A percentile compares a stretch with the other conserved stretches of the same genome.
Evolutionary conservation across 441 rosid genomes (phyloP).

Genomic region (Brassica balearica): DNA sequence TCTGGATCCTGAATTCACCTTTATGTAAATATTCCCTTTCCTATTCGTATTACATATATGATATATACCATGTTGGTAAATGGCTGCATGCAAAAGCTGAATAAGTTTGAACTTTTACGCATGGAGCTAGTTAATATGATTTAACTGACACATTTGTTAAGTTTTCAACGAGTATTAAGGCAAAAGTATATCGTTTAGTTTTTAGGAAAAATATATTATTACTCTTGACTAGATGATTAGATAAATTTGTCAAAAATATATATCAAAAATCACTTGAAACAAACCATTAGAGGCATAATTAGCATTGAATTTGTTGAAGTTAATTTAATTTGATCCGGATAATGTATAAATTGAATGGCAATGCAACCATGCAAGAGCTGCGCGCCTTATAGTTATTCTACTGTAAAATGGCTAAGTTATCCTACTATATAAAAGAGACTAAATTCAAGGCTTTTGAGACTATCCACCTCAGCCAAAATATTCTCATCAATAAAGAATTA

Average conservation of each 20-base stretch:
- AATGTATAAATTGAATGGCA: not conserved
- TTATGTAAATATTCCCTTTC: constrained; percentile 19
- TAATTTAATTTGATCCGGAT: not conserved
- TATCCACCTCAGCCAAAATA: no score
- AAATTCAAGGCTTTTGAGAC: no score
- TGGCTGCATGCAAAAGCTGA: constrained; percentile 13
- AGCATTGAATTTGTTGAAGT: not conserved
- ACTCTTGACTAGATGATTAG: not conserved
- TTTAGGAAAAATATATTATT: not conserved
- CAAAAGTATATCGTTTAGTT: not conserved
- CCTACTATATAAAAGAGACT: no score
- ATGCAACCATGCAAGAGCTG: not conserved
- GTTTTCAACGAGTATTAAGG: not conserved
- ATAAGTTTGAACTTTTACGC: constrained; percentile 7
- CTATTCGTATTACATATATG: not conserved
- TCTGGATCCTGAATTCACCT: constrained; percentile 30
- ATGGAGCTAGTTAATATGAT: not conserved
- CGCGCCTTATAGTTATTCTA: not conserved
- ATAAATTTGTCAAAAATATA: not conserved
- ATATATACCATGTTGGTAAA: not conserved
- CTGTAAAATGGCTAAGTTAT: not conserved
- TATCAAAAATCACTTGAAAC: not conserved
- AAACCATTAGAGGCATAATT: not conserved
- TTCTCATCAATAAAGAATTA: no score
- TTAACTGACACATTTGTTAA: not conserved